Evolutionary conservation across 169 alveolate species (phyloP).

Genomic region (Babesia bigemina): DNA sequence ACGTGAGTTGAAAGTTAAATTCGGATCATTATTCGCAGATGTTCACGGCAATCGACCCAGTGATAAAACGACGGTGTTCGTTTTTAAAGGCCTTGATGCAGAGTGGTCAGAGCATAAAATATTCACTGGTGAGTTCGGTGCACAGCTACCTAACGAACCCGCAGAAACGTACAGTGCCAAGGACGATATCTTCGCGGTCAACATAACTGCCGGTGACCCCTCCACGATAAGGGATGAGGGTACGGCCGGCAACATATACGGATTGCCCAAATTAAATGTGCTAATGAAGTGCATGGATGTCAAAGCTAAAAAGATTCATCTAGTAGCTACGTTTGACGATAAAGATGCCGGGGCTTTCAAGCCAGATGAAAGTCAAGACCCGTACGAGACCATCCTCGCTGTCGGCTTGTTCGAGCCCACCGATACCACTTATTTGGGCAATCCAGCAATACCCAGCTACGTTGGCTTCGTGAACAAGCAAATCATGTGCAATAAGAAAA

Average conservation of each 20-base stretch:
- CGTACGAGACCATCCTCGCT: neutral
- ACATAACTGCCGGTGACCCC: too few species aligned
- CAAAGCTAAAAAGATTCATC: neutral
- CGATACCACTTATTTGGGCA: neutral
- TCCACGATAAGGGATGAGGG: too few species aligned
- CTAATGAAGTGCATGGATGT: neutral
- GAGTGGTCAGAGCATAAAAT: neutral
- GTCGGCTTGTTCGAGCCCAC: neutral
- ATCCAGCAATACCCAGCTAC: too few species aligned
- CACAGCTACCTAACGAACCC: neutral
- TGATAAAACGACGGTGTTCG: neutral
- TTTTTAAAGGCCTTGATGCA: neutral
- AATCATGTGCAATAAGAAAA: too few species aligned
- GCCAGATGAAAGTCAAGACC: neutral
- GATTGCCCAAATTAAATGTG: neutral
- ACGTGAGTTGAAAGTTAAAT: too few species aligned
- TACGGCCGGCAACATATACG: constrained; percentile 1
- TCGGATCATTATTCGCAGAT: neutral
- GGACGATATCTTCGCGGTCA: neutral
- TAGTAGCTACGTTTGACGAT: neutral
- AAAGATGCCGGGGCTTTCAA: constrained; percentile 8
- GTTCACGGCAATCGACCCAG: neutral
- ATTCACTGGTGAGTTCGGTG: neutral
- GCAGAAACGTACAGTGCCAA: neutral
- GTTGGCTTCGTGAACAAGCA: too few species aligned